Percentiles rank a stretch among this genome's conserved stretches.
phyloP scores from a whole-genome alignment of 2,329 filamentous ascomycete species.

The Alternaria longipes region DNA sequence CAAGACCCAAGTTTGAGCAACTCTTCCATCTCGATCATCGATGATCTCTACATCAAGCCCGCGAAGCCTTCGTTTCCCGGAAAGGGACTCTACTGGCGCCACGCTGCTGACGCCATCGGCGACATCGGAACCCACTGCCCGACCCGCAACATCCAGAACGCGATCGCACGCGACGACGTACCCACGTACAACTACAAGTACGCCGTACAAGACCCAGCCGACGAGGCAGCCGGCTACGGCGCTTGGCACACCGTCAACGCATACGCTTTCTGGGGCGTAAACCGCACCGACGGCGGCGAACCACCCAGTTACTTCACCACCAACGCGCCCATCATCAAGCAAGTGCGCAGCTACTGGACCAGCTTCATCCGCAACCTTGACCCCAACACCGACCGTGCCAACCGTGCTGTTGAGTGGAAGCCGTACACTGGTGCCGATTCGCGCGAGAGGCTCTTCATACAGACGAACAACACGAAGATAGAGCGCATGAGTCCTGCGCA shows the following conservation, averaged over 20 bases:
- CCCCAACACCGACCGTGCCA: constrained; percentile 66
- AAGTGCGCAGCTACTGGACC: constrained; percentile 77
- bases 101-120: constrained; percentile 67
- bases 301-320: constrained; percentile 66
- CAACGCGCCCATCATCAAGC: constrained; percentile 67
- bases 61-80: constrained; percentile 54
- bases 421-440: constrained; percentile 48
- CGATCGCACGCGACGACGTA: constrained; percentile 50
- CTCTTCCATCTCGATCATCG: constrained; percentile 62
- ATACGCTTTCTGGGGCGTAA: constrained; percentile 72
- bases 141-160: constrained; percentile 63
- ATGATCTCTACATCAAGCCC: constrained; percentile 64
- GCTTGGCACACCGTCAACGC: constrained; percentile 74
- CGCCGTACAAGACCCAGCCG: constrained; percentile 68
- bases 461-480: constrained; percentile 53
- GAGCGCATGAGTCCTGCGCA: constrained; percentile 42
- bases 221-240: constrained; percentile 65
- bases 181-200: constrained; percentile 74
- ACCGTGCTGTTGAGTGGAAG: constrained; percentile 63
- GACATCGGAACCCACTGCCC: constrained; percentile 74
- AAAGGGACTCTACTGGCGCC: constrained; percentile 66
- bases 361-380: constrained; percentile 74
- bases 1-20: constrained; percentile 67
- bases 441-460: constrained; percentile 48
- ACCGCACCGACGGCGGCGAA: constrained; percentile 59